Evolutionary conservation across 139 green algal genomes (phyloP).

Genomic region (Diplosphaera chodatii): DNA sequence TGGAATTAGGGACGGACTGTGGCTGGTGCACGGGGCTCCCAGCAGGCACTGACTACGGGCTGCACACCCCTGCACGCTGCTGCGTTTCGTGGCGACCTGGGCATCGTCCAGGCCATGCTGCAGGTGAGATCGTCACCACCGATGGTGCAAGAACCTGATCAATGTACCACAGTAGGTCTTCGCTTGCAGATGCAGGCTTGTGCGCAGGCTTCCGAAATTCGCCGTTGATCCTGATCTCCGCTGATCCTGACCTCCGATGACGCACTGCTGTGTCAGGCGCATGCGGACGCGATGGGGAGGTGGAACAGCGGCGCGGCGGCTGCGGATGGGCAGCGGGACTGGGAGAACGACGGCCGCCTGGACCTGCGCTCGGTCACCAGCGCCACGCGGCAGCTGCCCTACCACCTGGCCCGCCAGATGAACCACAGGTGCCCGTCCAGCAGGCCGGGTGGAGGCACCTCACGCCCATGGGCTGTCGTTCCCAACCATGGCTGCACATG

Average conservation of each 20-base stretch:
- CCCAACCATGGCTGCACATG: too few relatives aligned
- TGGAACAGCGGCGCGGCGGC: conserved; percentile 1
- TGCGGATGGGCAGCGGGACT: conserved; percentile 19
- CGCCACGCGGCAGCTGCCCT: conserved; percentile 39
- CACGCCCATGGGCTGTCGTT: too few relatives aligned
- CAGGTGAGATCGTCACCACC: too few relatives aligned
- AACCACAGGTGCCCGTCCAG: too few relatives aligned
- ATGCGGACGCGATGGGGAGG: conserved; percentile 18
- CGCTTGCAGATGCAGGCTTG: too few relatives aligned
- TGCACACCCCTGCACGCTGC: conserved; percentile 50
- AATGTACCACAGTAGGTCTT: too few relatives aligned
- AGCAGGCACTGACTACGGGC: conserved; percentile 7
- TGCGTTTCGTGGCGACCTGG: conserved; percentile 27
- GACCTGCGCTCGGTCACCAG: conserved; percentile 50
- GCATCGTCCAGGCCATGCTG: conserved; percentile 47
- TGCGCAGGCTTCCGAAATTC: too few relatives aligned
- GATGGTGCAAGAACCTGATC: too few relatives aligned
- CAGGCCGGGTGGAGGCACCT: too few relatives aligned
- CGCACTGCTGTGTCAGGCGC: conserved; percentile 10
- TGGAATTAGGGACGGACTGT: conserved; percentile 11
- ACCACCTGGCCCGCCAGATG: conserved; percentile 17
- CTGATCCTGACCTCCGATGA: too few relatives aligned
- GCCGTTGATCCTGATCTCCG: too few relatives aligned
- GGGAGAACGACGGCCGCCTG: conserved; percentile 43
- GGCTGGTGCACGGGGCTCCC: conserved; percentile 8